Evolutionary conservation across 2,329 filamentous ascomycete species (phyloP), one percentile per base, ranked within the genome.

Genomic region (Penicillium occitanis): DNA sequence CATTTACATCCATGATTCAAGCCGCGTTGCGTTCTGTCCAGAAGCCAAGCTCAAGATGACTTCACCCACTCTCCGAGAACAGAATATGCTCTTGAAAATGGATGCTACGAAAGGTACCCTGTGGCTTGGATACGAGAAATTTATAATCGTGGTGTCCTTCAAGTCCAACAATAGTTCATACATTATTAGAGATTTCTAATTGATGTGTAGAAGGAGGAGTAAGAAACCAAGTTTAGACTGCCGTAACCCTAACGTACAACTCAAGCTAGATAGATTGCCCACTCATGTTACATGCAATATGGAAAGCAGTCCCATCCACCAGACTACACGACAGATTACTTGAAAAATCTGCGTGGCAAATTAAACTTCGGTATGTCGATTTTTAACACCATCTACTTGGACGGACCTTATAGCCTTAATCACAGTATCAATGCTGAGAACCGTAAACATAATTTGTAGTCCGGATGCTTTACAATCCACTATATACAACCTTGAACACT

Each of bases 181-280:
- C 25, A 8, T 28, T 28, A 2, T 53, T 13, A 10, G 17, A 53
- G 35, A 37, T 37, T 10, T 30, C 5, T 53, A 35, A 14, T 7
- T 61, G 11, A n/a, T 17, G 13, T 17, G 37, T 30, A 48, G 5
- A 11, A 22, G 17, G 25, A n/a, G 13, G 57, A n/a, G 5, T 51
- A 51, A 51, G n/a, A 46, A 8, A 25, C 19, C 5, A 48, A 48
- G 46, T 37, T 37, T 35, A 33, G 25, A 7, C 19, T 2, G 1
- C 33, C 30, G 60, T 40, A 62, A 62, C 46, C 30, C 44, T 51
- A 28, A 51, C 17, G 30, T 62, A 62, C 60, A 40, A 62, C 60
- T 35, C 33, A 14, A 51, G 14, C 40, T 28, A 19, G 44, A 14
- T 19, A 1, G 2, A 37, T 7, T 57, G 33, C 33, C n/a, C 33